These are phyloP conservation scores for Clausena lansium DNA, from an alignment of 345 rosid species.

Conservation along the genomic window DNA sequence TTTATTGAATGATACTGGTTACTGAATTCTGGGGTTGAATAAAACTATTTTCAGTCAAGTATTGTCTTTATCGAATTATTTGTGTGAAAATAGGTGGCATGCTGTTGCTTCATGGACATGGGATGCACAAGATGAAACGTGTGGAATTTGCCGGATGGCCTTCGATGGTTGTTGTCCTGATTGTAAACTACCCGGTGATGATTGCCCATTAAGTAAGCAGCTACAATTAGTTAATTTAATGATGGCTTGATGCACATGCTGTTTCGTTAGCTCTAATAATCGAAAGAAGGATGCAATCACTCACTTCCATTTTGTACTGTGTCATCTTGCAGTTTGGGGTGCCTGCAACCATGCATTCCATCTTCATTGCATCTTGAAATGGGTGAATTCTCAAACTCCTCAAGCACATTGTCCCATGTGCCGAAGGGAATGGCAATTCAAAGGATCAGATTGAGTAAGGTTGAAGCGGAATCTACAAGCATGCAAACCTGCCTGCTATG, in stretches of 20 bases:
- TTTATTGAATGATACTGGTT: not conserved
- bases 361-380: slow-evolving; percentile 93
- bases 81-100: slow-evolving; percentile 66
- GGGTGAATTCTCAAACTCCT: slow-evolving; percentile 88
- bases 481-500: not conserved
- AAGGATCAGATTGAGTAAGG: slow-evolving; percentile 29
- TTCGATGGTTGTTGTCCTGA: slow-evolving; percentile 97
- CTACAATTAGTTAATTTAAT: not conserved
- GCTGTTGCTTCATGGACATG: slow-evolving; percentile 97
- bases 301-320: not conserved
- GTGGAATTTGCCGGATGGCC: slow-evolving; percentile 97
- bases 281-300: not conserved
- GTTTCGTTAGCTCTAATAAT: too few relatives aligned
- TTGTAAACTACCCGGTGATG: slow-evolving; percentile 92
- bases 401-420: slow-evolving; percentile 98
- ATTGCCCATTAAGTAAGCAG: slow-evolving; percentile 83
- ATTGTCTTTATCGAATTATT: too few relatives aligned
- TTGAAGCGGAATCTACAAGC: not conserved
- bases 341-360: slow-evolving; percentile 82
- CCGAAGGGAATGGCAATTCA: slow-evolving; percentile 79
- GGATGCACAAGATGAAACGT: slow-evolving; percentile 97
- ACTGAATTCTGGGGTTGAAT: not conserved
- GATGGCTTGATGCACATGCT: too few relatives aligned
- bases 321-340: slow-evolving; percentile 54
- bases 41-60: too few relatives aligned